Evolutionary conservation across 2,329 filamentous ascomycete genomes (phyloP), one percentile per base, ranked within the genome.

Genomic region (Penicillium sp.): DNA sequence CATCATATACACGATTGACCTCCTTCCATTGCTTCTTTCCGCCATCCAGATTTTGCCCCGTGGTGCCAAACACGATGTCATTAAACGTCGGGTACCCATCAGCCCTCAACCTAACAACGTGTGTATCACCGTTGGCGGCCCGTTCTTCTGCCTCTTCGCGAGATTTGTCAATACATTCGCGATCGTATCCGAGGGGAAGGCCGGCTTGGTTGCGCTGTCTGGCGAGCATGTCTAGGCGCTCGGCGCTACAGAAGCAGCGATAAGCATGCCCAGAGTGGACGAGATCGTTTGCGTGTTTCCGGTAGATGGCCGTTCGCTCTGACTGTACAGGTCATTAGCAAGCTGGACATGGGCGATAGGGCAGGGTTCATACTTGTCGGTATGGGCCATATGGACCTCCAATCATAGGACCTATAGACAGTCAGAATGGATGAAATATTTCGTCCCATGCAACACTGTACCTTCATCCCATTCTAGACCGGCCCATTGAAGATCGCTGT

Each of bases 381-480:
- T 96, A 99, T 0, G 94, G 91, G 1, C 91, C 91, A 67, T 88
- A 89, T 0, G 85, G 84, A 0, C 94, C 93, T 35, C 88, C 90
- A 40, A 90, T 81, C 65, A 89, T 83, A 3, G 94, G 94, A 3
- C 92, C 87, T 89, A 61, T 35, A 40, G 24, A 14, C 14, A 23
- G 57, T 61, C 56, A 63, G 57, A 40, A 52, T 54, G 16, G 24
- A 45, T 40, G 4, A 12, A 45, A 46, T n/a, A 16, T 2, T 47
- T 24, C 24, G 11, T 33, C 2, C 26, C 26, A 35, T 46, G 12
- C 24, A 51, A 16, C 23, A 43, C 33, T 56, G 65, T 40, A 87
- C 87, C 92, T 83, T 99, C 95, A 72, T 97, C 92, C 93, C 93
- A 99, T 53, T 87, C 77, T 30, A 99, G 76, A 0, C 92, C 91